Evolutionary conservation across 2,329 filamentous ascomycete genomes (phyloP), one percentile per base, ranked within the genome.

Genomic region (Phyllosticta paracitricarpa): DNA sequence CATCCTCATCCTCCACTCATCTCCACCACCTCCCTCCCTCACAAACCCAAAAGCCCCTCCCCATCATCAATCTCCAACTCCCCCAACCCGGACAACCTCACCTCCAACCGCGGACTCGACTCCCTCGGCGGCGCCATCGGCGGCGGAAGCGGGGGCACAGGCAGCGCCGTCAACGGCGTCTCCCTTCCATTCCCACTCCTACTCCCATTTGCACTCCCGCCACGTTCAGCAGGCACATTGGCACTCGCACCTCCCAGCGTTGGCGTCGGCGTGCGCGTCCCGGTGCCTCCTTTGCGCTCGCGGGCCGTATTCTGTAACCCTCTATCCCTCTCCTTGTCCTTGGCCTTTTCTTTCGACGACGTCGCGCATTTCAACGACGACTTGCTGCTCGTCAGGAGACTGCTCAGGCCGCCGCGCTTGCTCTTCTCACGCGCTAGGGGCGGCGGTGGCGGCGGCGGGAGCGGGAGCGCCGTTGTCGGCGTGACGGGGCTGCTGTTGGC

Each of bases 61-160:
- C 9, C 33, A 40, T 40, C 33, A 8, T 40, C 33, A 40, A 14
- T 10, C 8, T 17, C 9, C 33, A 40, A 12, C 33, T 12, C 14
- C 7, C 33, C 33, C 33, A 40, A 40, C 10, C 33, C 33, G 8
- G 10, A 12, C 33, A 40, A 12, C 14, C 14, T 3, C 2, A 40
- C 14, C 33, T 12, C 33, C 33, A 40, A 40, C 33, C 33, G 33
- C 33, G 33, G 33, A 17, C 33, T 40, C 10, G 4, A 2, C 33
- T 40, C 33, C 33, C 33, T 9, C 4, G 56, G 60, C 22, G 56
- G 63, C 26, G 52, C 48, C 25, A 60, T 52, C 4, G 56, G 60
- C 22, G 56, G 63, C 24, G 52, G 48, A 30, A 60, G 55, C 4
- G 63, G 48, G 19, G 55, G n/a, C 8, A 54, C 33, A 8, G 33